phyloP scores from a whole-genome alignment of 306 rosid genomes.

The Lathyrus tuberosus region DNA sequence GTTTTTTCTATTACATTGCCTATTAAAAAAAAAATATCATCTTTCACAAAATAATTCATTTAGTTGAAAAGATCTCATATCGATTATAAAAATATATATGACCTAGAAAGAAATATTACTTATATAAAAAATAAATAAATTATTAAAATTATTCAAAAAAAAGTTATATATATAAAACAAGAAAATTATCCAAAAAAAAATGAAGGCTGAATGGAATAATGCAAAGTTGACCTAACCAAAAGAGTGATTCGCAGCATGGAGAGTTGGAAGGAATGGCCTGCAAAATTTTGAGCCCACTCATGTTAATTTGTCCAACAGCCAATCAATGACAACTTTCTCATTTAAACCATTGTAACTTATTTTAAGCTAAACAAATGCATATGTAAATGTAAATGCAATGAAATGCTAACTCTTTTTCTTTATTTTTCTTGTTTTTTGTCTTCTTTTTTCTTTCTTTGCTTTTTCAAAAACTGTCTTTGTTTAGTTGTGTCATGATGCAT shows the following conservation, averaged over 20 bases:
- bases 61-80: too few relatives aligned
- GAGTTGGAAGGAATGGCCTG: constrained; percentile 39
- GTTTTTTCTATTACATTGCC: too few relatives aligned
- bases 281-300: constrained; percentile 53
- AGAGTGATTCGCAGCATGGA: constrained; percentile 4
- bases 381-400: constrained; percentile 4
- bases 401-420: too few relatives aligned
- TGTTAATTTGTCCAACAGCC: constrained; percentile 60
- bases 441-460: too few relatives aligned
- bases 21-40: too few relatives aligned
- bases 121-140: too few relatives aligned
- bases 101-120: too few relatives aligned
- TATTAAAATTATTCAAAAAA: not conserved
- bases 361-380: constrained; percentile 16
- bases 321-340: constrained; percentile 40
- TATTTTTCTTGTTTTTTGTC: not conserved
- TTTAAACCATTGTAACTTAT: constrained; percentile 42
- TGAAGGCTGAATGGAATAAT: constrained; percentile 14
- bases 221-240: constrained; percentile 43
- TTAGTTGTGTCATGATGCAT: not conserved
- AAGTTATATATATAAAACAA: too few relatives aligned
- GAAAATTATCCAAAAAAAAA: not conserved
- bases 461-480: not conserved
- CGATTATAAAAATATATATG: too few relatives aligned
- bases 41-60: too few relatives aligned